Evolutionary conservation across 139 green algal genomes (phyloP).

Genomic region (Chlorella sp.): DNA sequence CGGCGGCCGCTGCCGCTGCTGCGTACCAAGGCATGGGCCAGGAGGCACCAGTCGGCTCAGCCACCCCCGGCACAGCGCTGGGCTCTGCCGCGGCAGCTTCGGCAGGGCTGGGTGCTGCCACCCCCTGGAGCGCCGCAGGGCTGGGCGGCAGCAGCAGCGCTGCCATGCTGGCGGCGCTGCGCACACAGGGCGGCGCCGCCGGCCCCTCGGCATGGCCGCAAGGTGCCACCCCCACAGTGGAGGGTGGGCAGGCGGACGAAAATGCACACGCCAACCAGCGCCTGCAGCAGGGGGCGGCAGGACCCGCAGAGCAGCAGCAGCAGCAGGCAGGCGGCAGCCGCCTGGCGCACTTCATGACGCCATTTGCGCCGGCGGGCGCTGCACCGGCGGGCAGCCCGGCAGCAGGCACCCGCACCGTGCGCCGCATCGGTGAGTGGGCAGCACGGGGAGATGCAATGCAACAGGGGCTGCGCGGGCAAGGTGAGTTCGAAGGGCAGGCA

Average conservation of each 20-base stretch:
- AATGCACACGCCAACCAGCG: neutral
- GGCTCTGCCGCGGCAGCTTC: neutral
- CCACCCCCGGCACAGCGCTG: neutral
- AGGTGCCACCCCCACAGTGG: no score
- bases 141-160: neutral
- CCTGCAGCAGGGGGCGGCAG: neutral
- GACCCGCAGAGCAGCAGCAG: neutral
- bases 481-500: no score
- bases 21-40: neutral
- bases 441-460: no score
- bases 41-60: neutral
- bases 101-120: neutral
- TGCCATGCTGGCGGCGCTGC: constrained; percentile 7
- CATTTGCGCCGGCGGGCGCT: no score
- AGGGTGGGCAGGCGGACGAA: neutral
- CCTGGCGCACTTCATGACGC: no score
- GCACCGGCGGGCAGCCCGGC: no score
- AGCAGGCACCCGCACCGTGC: no score
- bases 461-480: no score
- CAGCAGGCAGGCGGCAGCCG: neutral
- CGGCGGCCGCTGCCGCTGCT: neutral
- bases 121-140: neutral
- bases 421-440: no score
- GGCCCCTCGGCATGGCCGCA: neutral
- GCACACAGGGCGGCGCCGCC: neutral